phyloP scores from a whole-genome alignment of 805 yeast species.

The Tetrapisispora taiwanensis region DNA sequence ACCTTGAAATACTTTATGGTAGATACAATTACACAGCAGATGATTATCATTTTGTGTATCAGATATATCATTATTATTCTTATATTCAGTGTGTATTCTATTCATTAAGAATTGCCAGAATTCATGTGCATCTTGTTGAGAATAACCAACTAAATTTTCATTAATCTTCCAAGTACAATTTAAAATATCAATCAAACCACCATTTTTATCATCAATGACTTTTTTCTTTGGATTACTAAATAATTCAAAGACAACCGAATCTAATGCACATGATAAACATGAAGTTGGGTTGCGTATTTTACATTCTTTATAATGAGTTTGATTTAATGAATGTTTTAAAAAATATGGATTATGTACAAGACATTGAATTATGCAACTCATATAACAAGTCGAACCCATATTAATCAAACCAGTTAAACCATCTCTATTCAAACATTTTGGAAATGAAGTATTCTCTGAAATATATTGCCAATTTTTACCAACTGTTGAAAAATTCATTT shows the following conservation, averaged over 20 bases:
- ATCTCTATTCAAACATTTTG: constrained; percentile 42
- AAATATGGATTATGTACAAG: constrained; percentile 84
- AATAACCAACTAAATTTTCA: constrained; percentile 82
- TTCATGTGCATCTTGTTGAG: constrained; percentile 98
- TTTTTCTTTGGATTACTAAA: constrained; percentile 34
- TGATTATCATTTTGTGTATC: constrained; percentile 8
- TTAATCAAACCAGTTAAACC: constrained; percentile 85
- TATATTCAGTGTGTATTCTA: constrained; percentile 53
- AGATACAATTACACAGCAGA: constrained; percentile 56
- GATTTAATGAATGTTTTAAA: constrained; percentile 59
- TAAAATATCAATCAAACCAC: constrained; percentile 70
- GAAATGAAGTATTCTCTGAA: constrained; percentile 13
- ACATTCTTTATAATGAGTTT: constrained; percentile 24
- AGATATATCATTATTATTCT: constrained; percentile 4
- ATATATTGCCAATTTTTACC: constrained; percentile 23
- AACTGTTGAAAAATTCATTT: constrained; percentile 23
- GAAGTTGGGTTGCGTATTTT: constrained; percentile 18
- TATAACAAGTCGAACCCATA: constrained; percentile 95
- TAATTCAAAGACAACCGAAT: constrained; percentile 63
- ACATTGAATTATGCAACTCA: constrained; percentile 87
- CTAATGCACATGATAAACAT: constrained; percentile 82
- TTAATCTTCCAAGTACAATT: constrained; percentile 84
- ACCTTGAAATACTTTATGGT: constrained; percentile 79
- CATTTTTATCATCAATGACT: constrained; percentile 21
- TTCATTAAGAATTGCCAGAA: constrained; percentile 87